Base-by-base conservation (phyloP, 1,284 basidiomycete species). In the Fomitopsis pinicola region DNA sequence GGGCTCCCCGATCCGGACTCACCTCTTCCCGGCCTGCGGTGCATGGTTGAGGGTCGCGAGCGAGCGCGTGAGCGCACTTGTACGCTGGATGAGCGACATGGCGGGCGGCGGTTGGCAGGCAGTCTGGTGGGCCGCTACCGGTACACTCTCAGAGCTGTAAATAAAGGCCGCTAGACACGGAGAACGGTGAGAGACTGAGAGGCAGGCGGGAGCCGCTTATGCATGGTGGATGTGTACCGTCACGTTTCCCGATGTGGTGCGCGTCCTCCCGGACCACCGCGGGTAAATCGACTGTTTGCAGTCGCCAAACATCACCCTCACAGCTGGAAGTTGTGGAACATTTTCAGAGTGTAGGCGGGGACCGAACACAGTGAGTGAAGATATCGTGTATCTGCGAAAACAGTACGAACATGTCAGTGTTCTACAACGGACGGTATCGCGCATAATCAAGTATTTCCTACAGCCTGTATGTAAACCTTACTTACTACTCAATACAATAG, bases 11-110 rank as follows among this genome's bases (percentile, higher is more conserved):
- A 26, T 3, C 9, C 15, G 14, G 8, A 30, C 58, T 17, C 26
- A 78, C 78, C 75, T 76, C 64, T 77, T 78, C 38, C 75, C 72
- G 6, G 64, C 62, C n/a, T 70, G 63, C 1, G 73, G 67, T n/a
- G 74, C 68, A 57, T 67, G 71, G 58, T 75, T 71, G 46, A 76
- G 65, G 26, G 77, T 75, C 44, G 77, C 77, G 59, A 76, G 73
- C 40, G 73, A 72, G 48, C 76, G 72, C 22, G 64, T 64, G 33
- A 66, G 50, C 22, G 67, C 62, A 1, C 64, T 62, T 19, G 64
- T 65, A 53, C 67, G 64, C 42, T 61, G 59, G 42, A 64, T 59
- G 55, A 61, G 61, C 33, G 62, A 62, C 67, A 68, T 68, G 7
- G 35, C 8, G 33, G 17, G 52, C 2, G 36, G n/a, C 15, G 3